Evolutionary conservation across 768 basidiomycete genomes (phyloP).

Genomic region (Leucocoprinus birnbaumii): DNA sequence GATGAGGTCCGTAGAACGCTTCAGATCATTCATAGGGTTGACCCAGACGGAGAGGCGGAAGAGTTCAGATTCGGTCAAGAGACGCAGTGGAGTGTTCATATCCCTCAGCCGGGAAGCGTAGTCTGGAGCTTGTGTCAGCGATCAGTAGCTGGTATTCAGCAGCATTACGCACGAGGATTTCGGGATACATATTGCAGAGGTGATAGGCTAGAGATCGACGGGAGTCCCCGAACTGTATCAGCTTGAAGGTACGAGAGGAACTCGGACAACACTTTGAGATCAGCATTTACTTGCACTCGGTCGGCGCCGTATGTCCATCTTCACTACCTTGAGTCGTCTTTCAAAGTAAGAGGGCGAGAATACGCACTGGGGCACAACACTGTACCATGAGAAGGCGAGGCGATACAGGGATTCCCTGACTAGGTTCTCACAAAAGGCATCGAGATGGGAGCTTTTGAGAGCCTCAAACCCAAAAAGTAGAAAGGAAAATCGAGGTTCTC

Average conservation of each 20-base stretch:
- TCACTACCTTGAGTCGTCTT: constrained; percentile 7
- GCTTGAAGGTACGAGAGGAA: constrained; percentile 75
- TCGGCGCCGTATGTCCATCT: constrained; percentile 98
- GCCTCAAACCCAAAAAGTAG: constrained; percentile 92
- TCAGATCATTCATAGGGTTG: constrained; percentile 79
- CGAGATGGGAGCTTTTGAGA: constrained; percentile 83
- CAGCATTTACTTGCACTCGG: constrained; percentile 84
- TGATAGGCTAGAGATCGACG: constrained; percentile 60
- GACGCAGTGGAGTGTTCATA: constrained; percentile 69
- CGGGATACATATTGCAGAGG: constrained; percentile 43
- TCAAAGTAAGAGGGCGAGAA: not conserved
- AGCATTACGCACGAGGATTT: constrained; percentile 34
- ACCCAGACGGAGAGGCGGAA: constrained; percentile 84
- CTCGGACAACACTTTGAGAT: constrained; percentile 84
- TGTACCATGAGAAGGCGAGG: constrained; percentile 89
- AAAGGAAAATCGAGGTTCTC: constrained; percentile 88
- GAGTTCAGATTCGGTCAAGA: constrained; percentile 91
- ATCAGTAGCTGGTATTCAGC: not conserved
- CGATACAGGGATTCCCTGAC: constrained; percentile 75
- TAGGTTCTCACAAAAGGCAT: constrained; percentile 73
- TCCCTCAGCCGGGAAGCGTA: constrained; percentile 60
- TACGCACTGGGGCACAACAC: constrained; percentile 86
- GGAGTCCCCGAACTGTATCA: constrained; percentile 62
- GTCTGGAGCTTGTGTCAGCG: constrained; percentile 31
- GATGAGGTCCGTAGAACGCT: constrained; percentile 61